Evolutionary conservation across 2,329 filamentous ascomycete genomes (phyloP), one percentile per base, ranked within the genome.

Genomic region (Fusarium falciforme): DNA sequence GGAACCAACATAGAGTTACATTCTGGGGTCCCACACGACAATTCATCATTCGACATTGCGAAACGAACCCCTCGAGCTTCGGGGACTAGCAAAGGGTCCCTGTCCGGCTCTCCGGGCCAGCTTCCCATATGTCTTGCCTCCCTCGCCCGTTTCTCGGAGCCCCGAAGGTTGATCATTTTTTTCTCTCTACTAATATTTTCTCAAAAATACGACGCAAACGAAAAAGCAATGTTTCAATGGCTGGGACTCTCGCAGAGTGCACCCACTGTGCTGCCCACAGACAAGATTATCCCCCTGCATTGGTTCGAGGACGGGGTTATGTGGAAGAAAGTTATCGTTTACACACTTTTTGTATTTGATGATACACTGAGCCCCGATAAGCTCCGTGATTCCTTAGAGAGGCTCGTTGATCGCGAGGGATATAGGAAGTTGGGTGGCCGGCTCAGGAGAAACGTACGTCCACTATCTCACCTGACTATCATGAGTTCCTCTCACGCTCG

Each of bases 271-370:
- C 38, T 60, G n/a, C 58, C 58, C 38, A 29, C 36, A 6, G 78
- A 79, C 52, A 64, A 44, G 3, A 73, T 80, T 16, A 58, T 78
- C 6, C 77, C 78, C 4, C 42, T 80, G 7, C 70, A 66, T 52
- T 80, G 71, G 44, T 79, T 77, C 22, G 79, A 81, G 42, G 74
- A 80, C 40, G 75, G 69, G 5, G 52, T 74, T 9, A 67, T 80
- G 3, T 78, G 64, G 20, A 68, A 70, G 29, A 73, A 67, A 6
- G 74, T 77, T 42, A 64, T 79, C 2, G 29, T 80, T 10, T 75
- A 79, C 64, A 74, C 67, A 10, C 31, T 80, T 35, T 73, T 77
- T 12, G 73, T 75, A 1, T 80, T 79, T 38, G 79, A 81, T 66
- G 77, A 78, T 49, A 75, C 76, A 70, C 33, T 67, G 17, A 54